These are phyloP conservation scores for Iris macrosiphon DNA, from an alignment of 106 monocot species.

Conservation along the genomic window DNA sequence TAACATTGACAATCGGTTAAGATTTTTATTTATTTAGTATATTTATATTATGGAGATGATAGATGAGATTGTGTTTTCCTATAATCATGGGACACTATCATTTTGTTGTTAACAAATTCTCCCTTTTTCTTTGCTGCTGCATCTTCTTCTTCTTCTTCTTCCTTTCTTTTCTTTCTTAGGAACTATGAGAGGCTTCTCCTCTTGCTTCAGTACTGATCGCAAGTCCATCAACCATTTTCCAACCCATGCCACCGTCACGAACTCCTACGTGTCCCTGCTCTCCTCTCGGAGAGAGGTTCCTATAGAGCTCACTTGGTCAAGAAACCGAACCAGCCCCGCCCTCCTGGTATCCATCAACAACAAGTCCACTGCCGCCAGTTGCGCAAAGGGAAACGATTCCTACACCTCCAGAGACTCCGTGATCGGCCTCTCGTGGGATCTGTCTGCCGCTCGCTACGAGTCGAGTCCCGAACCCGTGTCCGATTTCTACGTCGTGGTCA, in stretches of 20 bases:
- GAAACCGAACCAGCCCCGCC: constrained; percentile 20
- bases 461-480: constrained; percentile 34
- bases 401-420: constrained; percentile 1
- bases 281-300: constrained; percentile 30
- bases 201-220: background rate
- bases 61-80: too few species aligned
- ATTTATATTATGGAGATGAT: too few species aligned
- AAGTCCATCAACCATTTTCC: background rate
- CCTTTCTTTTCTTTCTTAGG: too few species aligned
- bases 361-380: background rate
- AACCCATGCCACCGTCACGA: constrained; percentile 28
- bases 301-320: constrained; percentile 58
- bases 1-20: too few species aligned
- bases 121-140: too few species aligned
- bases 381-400: background rate
- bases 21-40: too few species aligned
- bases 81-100: too few species aligned
- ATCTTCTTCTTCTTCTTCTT: too few species aligned
- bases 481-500: constrained; percentile 38
- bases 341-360: constrained; percentile 46
- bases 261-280: constrained; percentile 40
- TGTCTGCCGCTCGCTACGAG: constrained; percentile 38
- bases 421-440: constrained; percentile 43
- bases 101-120: too few species aligned
- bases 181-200: constrained; percentile 7